phyloP scores from a whole-genome alignment of 2,329 filamentous ascomycete genomes.

The Metarhizium sp. region DNA sequence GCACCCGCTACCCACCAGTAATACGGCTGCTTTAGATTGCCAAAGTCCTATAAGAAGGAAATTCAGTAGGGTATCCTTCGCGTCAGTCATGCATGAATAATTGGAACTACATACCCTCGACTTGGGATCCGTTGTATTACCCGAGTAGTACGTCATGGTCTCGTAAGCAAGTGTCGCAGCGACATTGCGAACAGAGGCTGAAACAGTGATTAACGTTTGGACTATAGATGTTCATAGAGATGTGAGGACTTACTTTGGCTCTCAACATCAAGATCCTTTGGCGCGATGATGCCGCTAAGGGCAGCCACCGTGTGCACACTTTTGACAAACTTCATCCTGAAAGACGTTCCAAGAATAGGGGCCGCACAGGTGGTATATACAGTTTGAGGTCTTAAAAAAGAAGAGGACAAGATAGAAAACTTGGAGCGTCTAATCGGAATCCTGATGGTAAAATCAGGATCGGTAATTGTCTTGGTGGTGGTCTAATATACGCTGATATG shows the following conservation, averaged over 20 bases:
- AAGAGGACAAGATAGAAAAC: too few relatives aligned
- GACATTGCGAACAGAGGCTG: constrained; percentile 53
- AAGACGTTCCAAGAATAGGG: neutral
- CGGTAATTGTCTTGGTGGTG: neutral
- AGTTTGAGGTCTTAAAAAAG: neutral
- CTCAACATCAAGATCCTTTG: constrained; percentile 29
- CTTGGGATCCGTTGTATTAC: constrained; percentile 43
- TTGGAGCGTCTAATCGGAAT: too few relatives aligned
- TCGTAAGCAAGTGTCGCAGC: constrained; percentile 51
- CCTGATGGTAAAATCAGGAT: too few relatives aligned
- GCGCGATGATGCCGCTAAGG: constrained; percentile 18
- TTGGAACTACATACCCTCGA: constrained; percentile 25
- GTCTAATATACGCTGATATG: neutral
- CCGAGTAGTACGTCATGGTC: constrained; percentile 55
- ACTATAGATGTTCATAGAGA: neutral
- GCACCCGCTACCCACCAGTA: constrained; percentile 62
- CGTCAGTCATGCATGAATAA: constrained; percentile 2
- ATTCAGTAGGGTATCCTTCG: neutral
- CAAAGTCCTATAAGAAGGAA: constrained; percentile 34
- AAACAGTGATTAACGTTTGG: neutral
- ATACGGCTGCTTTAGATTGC: constrained; percentile 55
- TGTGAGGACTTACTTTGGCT: constrained; percentile 20
- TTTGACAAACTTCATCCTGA: constrained; percentile 16
- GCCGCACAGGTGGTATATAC: neutral
- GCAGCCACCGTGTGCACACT: constrained; percentile 15